Conservation (phyloP, 2,329 filamentous ascomycete species). For the Sarocladium strictum region DNA sequence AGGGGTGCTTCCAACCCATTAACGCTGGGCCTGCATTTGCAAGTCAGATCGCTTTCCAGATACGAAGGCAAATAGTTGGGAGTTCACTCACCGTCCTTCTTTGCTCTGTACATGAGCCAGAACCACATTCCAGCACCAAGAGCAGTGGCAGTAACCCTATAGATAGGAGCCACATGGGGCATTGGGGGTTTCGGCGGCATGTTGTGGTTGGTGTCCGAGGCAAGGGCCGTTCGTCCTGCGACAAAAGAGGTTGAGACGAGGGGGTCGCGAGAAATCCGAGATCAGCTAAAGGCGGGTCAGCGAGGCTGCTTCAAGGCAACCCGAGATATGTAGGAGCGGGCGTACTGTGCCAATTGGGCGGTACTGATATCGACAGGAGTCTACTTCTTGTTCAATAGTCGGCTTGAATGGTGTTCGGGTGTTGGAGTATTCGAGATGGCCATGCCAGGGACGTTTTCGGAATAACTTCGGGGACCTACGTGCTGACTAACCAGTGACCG, state of each 20-base stretch:
- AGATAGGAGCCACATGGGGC: constrained; percentile 54
- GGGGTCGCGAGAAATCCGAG: neutral
- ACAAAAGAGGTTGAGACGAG: neutral
- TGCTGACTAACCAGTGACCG: neutral
- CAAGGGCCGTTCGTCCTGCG: neutral
- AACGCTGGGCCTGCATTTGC: constrained; percentile 57
- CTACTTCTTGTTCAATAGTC: neutral
- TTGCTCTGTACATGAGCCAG: constrained; percentile 97
- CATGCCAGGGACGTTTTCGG: no score
- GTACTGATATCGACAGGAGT: neutral
- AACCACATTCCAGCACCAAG: constrained; percentile 99
- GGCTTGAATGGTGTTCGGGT: neutral
- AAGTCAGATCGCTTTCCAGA: constrained; percentile 4
- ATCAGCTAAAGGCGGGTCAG: neutral
- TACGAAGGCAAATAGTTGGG: neutral
- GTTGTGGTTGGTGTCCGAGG: neutral
- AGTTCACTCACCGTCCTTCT: constrained; percentile 72
- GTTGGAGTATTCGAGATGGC: neutral
- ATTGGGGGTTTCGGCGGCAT: constrained; percentile 32
- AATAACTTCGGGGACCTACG: neutral
- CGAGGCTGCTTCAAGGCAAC: neutral
- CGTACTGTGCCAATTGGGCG: neutral
- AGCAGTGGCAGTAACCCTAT: constrained; percentile 79
- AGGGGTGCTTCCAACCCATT: constrained; percentile 91
- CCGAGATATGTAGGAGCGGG: neutral